Percentiles rank a stretch among this genome's conserved stretches.
These are phyloP conservation scores for Secale cereale DNA, from an alignment of 176 grass and related monocot genomes.

Conservation along the genomic window DNA sequence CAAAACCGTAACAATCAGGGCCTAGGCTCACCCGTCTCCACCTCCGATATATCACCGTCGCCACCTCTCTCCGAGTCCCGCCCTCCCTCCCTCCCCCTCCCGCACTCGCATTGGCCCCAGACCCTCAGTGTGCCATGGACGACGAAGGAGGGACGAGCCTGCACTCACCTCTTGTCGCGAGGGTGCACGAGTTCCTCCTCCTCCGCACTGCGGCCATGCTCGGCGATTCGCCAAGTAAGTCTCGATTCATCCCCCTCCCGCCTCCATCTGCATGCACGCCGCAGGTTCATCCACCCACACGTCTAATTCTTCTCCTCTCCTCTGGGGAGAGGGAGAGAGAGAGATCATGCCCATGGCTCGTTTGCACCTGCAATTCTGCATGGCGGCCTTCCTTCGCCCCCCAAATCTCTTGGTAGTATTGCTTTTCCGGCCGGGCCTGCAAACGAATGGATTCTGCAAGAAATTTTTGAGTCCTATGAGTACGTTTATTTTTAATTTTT, in stretches of 20 bases:
- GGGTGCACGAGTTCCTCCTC: slow-evolving; percentile 10
- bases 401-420: no score
- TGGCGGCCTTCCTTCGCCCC: no score
- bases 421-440: not conserved
- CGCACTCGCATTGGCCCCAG: not conserved
- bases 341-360: not conserved
- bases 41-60: slow-evolving; percentile 14
- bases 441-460: not conserved
- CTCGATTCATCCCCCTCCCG: not conserved
- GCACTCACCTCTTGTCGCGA: not conserved
- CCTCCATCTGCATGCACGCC: not conserved
- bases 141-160: slow-evolving; percentile 24
- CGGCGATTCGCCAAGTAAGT: slow-evolving; percentile 23
- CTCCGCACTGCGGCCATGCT: not conserved
- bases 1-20: slow-evolving; percentile 26
- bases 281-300: not conserved
- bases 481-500: not conserved
- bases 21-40: not conserved
- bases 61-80: not conserved
- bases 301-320: not conserved
- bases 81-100: not conserved
- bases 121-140: not conserved
- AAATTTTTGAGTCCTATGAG: not conserved
- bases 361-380: not conserved
- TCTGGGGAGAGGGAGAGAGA: no score